Evolutionary conservation across 495 filamentous ascomycete genomes (phyloP), one percentile per base, ranked within the genome.

Genomic region (Cenococcum geophilum): DNA sequence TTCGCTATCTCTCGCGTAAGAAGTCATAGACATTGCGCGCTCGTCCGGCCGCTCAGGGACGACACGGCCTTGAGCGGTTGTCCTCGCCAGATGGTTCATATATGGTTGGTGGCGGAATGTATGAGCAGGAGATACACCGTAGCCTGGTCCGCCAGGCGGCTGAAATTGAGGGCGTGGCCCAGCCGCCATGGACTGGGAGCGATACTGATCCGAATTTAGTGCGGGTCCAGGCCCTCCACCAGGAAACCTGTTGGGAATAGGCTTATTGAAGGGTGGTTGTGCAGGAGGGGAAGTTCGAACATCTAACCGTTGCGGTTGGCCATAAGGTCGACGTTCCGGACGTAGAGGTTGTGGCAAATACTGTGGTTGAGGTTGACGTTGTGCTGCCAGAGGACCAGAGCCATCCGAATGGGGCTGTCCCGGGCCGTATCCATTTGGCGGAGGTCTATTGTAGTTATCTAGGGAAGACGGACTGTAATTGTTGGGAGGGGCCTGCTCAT

Each of bases 31-130:
- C 93, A 97, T 97, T 53, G 93, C 84, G 53, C 95, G 82, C 70
- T 97, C 92, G 69, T 97, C 86, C 69, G 93, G 87, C 49, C 91
- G 83, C 65, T 96, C 92, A 6, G 95, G 95, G 0, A 99, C 89
- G 25, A 90, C 75, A 55, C 95, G 82, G 16, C 95, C 95, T 71
- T 95, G 89, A 1, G 89, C 89, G 22, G 92, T 95, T 27, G 91
- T 97, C 69, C 90, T 81, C 36, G 89, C 69, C 54, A 85, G 57
- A 71, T 74, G 51, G 74, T 76, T 66, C 76, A 70, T 59, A 74
- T 93, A 91, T 20, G 83, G 85, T 37, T 87, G 83, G 56, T 90
- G 85, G 25, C 91, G 85, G 66, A 91, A 90, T 40, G 86, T 81
- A 63, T 83, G 86, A 20, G 85, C 85, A 34, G 88, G 83, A 8